These are phyloP conservation scores for Lactifluus echinatus DNA, from an alignment of 768 basidiomycete species.

Conservation along the genomic window DNA sequence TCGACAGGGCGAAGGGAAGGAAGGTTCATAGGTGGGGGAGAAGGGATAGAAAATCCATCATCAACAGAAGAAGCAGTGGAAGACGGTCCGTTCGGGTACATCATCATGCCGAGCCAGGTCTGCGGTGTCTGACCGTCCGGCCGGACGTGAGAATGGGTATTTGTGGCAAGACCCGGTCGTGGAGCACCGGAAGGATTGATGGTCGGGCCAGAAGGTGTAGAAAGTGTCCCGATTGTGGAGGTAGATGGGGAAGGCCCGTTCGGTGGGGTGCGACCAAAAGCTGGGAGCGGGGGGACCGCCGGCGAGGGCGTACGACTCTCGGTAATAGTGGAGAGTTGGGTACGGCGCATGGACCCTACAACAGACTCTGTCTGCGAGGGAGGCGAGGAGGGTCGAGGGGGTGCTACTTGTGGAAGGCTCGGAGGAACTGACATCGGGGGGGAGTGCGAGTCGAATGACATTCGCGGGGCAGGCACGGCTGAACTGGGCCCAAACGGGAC, in stretches of 20 bases:
- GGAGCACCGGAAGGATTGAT: background rate
- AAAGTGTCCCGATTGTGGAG: background rate
- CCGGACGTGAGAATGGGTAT: too few species aligned
- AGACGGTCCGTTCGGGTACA: background rate
- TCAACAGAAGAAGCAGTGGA: background rate
- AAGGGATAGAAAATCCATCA: background rate
- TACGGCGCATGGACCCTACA: conserved; percentile 1
- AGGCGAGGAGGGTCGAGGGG: background rate
- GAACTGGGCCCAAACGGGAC: background rate
- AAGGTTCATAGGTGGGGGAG: background rate
- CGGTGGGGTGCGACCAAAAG: background rate
- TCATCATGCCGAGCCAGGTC: background rate
- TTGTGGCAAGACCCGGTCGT: background rate
- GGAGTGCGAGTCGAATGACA: background rate
- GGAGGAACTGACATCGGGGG: background rate
- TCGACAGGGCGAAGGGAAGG: background rate
- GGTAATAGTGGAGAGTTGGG: conserved; percentile 1
- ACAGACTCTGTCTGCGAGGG: conserved; percentile 8
- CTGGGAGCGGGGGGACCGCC: background rate
- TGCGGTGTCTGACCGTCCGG: background rate
- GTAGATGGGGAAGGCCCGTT: conserved; percentile 3
- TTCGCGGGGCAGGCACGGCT: background rate
- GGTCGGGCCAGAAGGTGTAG: background rate
- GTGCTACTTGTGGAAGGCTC: background rate
- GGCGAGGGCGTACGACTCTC: conserved; percentile 7